These are phyloP conservation scores for Vigna reflexopilosa DNA, from an alignment of 306 rosid genomes.

Conservation along the genomic window DNA sequence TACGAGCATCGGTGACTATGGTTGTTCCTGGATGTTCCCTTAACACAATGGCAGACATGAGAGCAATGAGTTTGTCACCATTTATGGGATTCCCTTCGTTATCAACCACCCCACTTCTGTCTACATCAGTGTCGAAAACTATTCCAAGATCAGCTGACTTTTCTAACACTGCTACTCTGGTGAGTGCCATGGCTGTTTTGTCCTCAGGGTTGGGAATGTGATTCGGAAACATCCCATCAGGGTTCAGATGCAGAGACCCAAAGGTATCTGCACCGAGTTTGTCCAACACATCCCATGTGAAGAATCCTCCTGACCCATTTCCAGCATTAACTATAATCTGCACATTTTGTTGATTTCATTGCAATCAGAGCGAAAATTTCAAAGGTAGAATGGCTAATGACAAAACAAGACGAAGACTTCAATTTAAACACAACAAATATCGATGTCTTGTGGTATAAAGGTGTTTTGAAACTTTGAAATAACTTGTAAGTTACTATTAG, in stretches of 20 bases:
- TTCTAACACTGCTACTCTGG: constrained; percentile 73
- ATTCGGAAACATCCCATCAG: constrained; percentile 94
- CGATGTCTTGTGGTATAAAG: too few relatives aligned
- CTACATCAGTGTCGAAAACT: constrained; percentile 90
- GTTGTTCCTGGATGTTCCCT: constrained; percentile 79
- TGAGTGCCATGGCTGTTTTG: constrained; percentile 80
- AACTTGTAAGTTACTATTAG: too few relatives aligned
- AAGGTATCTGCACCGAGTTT: constrained; percentile 94
- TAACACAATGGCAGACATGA: constrained; percentile 78
- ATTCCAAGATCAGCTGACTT: constrained; percentile 81
- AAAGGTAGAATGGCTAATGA: neutral
- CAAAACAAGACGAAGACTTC: constrained; percentile 6
- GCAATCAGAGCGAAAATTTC: neutral
- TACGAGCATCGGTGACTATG: constrained; percentile 85
- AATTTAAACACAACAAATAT: neutral
- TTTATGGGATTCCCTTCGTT: constrained; percentile 74
- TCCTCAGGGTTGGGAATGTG: constrained; percentile 95
- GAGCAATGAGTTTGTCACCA: constrained; percentile 87
- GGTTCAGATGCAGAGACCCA: constrained; percentile 85
- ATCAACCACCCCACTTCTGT: constrained; percentile 86
- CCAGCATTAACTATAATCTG: constrained; percentile 96
- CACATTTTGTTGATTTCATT: constrained; percentile 1
- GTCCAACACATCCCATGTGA: constrained; percentile 90
- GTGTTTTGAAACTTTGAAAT: too few relatives aligned
- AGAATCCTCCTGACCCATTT: constrained; percentile 94